phyloP scores from a whole-genome alignment of 805 yeast genomes.

The Tetrapisispora namnaoensis region DNA sequence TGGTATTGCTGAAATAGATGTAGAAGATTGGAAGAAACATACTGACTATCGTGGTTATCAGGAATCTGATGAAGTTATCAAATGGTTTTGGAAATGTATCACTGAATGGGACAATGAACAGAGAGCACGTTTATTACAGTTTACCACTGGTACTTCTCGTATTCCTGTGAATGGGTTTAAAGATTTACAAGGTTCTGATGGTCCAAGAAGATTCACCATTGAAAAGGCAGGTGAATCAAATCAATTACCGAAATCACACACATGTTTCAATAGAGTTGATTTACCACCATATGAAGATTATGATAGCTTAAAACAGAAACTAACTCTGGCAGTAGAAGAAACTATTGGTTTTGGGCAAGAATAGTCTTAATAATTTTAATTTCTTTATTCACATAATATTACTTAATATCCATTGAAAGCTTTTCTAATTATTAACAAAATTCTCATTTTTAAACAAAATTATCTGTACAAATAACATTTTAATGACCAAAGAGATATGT shows the following conservation, averaged over 20 bases:
- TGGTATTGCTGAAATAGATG: slow-evolving; percentile 95
- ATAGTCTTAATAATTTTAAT: slow-evolving; percentile 24
- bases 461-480: neutral
- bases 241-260: slow-evolving; percentile 93
- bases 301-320: slow-evolving; percentile 77
- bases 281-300: slow-evolving; percentile 86
- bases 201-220: slow-evolving; percentile 97
- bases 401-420: neutral
- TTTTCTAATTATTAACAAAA: neutral
- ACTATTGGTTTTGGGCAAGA: slow-evolving; percentile 99
- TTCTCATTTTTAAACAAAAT: neutral
- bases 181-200: slow-evolving; percentile 97
- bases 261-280: slow-evolving; percentile 98
- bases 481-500: slow-evolving; percentile 1
- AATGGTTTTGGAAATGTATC: slow-evolving; percentile 98
- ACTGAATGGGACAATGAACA: slow-evolving; percentile 94
- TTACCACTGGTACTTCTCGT: slow-evolving; percentile 98
- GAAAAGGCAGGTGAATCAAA: slow-evolving; percentile 91
- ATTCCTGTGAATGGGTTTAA: slow-evolving; percentile 98
- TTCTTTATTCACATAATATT: neutral
- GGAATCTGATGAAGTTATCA: slow-evolving; percentile 90
- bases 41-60: slow-evolving; percentile 98
- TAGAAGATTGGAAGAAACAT: slow-evolving; percentile 98
- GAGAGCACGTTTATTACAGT: slow-evolving; percentile 88
- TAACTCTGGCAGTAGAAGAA: slow-evolving; percentile 94